These are phyloP conservation scores for Colletotrichum abscissum DNA, from an alignment of 2,329 filamentous ascomycete genomes.

Conservation along the genomic window DNA sequence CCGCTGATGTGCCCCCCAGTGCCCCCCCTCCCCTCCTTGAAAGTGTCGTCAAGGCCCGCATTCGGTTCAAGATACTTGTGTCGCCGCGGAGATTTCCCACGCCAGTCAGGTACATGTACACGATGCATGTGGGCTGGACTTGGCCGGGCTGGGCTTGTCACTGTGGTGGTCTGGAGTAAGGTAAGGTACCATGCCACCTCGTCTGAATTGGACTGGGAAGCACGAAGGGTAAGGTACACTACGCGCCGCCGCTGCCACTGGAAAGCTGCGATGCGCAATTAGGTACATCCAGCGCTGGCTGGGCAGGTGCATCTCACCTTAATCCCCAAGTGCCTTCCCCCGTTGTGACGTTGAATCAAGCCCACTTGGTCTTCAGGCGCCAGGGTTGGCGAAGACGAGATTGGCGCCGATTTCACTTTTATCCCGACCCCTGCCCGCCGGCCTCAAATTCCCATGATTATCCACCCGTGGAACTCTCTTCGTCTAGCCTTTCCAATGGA, in stretches of 20 bases:
- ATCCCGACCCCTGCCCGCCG: constrained; percentile 22
- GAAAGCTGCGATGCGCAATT: too few relatives aligned
- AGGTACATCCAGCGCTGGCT: too few relatives aligned
- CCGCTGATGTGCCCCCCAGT: background rate
- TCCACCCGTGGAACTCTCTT: background rate
- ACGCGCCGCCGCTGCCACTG: background rate
- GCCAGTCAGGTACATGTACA: background rate
- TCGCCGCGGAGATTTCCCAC: background rate
- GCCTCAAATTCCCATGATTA: constrained; percentile 15
- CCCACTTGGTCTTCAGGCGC: constrained; percentile 17
- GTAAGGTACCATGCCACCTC: constrained; percentile 15
- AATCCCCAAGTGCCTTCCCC: background rate
- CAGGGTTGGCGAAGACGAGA: constrained; percentile 29
- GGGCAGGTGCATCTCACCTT: too few relatives aligned
- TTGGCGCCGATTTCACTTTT: constrained; percentile 33
- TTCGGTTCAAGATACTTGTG: background rate
- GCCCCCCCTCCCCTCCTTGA: background rate
- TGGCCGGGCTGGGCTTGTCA: background rate
- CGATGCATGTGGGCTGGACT: background rate
- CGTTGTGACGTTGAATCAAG: constrained; percentile 35
- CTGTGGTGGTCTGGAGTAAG: background rate
- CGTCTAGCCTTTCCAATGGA: background rate
- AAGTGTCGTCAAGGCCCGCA: background rate
- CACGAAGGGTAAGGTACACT: background rate
- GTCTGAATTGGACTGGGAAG: constrained; percentile 2